phyloP scores from a whole-genome alignment of 1,284 basidiomycete genomes.

The Ustilago nuda region DNA sequence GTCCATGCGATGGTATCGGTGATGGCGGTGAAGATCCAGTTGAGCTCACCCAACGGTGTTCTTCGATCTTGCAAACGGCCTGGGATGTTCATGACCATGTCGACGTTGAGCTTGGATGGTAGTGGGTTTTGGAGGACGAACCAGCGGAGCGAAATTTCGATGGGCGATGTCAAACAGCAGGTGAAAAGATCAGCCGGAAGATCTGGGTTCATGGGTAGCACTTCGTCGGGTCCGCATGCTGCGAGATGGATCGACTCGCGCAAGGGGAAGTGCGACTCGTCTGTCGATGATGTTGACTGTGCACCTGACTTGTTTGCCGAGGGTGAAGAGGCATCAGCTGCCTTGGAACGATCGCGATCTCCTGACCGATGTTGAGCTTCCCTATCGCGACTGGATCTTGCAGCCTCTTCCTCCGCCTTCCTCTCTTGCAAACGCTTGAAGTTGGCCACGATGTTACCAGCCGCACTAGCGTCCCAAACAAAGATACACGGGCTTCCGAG shows the following conservation, averaged over 20 bases:
- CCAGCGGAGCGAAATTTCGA: constrained; percentile 95
- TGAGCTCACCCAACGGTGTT: constrained; percentile 94
- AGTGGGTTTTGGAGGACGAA: constrained; percentile 90
- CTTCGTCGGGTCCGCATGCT: constrained; percentile 90
- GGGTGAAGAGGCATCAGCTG: constrained; percentile 20
- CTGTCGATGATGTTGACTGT: constrained; percentile 20
- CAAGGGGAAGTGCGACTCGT: constrained; percentile 74
- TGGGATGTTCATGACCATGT: constrained; percentile 94
- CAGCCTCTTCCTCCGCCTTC: constrained; percentile 80
- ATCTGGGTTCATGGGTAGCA: constrained; percentile 93
- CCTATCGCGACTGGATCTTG: constrained; percentile 69
- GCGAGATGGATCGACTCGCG: constrained; percentile 94
- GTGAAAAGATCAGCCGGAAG: constrained; percentile 97
- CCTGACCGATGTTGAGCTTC: constrained; percentile 25
- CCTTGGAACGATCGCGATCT: constrained; percentile 29
- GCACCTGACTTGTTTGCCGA: constrained; percentile 24
- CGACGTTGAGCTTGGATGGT: constrained; percentile 74
- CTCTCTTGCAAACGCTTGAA: constrained; percentile 88
- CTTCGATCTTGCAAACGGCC: constrained; percentile 95
- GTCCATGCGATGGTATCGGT: constrained; percentile 99
- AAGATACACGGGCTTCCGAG: constrained; percentile 88
- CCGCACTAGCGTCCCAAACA: constrained; percentile 98
- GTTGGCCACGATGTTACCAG: constrained; percentile 90
- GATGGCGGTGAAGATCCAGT: constrained; percentile 99
- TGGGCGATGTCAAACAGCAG: constrained; percentile 95